Percentiles rank a stretch among this genome's conserved stretches.
Conservation (phyloP, 768 basidiomycete species). For the Multifurca ochricompacta region DNA sequence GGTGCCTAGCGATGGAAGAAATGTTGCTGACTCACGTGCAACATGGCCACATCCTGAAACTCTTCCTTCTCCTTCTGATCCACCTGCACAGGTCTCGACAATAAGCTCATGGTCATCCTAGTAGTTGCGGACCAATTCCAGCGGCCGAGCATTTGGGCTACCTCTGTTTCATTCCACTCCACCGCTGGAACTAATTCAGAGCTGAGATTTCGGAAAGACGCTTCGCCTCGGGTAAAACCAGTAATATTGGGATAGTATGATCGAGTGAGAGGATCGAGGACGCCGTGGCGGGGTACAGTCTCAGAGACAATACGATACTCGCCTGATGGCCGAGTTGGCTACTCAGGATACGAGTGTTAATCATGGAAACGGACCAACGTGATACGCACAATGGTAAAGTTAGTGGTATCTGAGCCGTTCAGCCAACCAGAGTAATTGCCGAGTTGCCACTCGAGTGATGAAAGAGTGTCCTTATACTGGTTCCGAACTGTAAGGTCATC, state of each 20-base stretch:
- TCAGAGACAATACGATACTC: constrained; percentile 41
- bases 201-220: constrained; percentile 53
- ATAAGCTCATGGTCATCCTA: constrained; percentile 57
- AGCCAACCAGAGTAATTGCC: constrained; percentile 74
- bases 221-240: constrained; percentile 64
- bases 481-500: constrained; percentile 59
- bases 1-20: neutral
- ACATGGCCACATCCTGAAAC: constrained; percentile 44
- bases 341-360: constrained; percentile 10
- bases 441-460: constrained; percentile 47
- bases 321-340: constrained; percentile 43
- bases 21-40: constrained; percentile 49
- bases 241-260: constrained; percentile 75
- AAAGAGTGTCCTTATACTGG: constrained; percentile 60
- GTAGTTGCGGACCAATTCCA: constrained; percentile 69
- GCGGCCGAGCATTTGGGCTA: constrained; percentile 39
- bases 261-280: constrained; percentile 36
- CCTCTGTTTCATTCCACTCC: constrained; percentile 47
- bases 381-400: constrained; percentile 54
- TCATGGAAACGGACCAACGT: neutral
- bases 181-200: constrained; percentile 25
- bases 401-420: constrained; percentile 48
- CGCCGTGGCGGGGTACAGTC: constrained; percentile 39
- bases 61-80: constrained; percentile 28
- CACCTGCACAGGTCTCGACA: constrained; percentile 44